A percentile compares a stretch with the other conserved stretches of the same genome.
Conservation (phyloP, 305 asterid species). For the Withania somnifera region DNA sequence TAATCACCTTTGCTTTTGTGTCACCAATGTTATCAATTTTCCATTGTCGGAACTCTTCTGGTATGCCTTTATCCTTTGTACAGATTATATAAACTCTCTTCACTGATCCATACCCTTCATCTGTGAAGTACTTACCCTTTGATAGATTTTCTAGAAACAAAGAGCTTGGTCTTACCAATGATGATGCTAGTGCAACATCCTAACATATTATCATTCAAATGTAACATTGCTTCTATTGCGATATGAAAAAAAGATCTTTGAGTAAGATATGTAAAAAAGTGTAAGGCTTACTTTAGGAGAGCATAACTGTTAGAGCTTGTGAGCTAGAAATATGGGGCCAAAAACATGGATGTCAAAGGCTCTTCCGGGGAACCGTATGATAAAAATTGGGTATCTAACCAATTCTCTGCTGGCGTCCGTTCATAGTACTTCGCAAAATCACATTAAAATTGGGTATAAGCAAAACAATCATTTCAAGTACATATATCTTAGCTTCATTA, state of each 20-base stretch:
- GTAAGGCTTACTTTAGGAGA: constrained; percentile 24
- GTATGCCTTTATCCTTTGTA: background rate
- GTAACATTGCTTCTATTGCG: background rate
- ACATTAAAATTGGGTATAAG: background rate
- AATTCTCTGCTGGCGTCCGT: constrained; percentile 17
- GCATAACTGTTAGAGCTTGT: constrained; percentile 26
- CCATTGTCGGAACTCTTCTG: constrained; percentile 4
- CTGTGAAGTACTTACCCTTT: background rate
- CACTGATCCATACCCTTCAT: constrained; percentile 9
- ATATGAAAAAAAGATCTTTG: background rate
- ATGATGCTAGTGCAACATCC: constrained; percentile 11
- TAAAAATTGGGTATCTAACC: constrained; percentile 30
- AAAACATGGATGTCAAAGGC: constrained; percentile 25
- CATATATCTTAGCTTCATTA: too few species aligned
- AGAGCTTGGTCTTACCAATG: constrained; percentile 7
- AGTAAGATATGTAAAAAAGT: background rate
- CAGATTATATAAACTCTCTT: constrained; percentile 4
- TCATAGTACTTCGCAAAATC: constrained; percentile 6
- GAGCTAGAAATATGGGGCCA: constrained; percentile 27
- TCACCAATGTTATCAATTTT: constrained; percentile 3
- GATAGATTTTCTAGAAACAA: background rate
- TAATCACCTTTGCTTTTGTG: constrained; percentile 3
- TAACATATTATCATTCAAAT: background rate
- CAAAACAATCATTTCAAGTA: background rate
- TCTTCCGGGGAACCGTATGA: constrained; percentile 24